These are phyloP conservation scores for Acacia acuminata DNA, from an alignment of 306 rosid genomes.

Conservation along the genomic window DNA sequence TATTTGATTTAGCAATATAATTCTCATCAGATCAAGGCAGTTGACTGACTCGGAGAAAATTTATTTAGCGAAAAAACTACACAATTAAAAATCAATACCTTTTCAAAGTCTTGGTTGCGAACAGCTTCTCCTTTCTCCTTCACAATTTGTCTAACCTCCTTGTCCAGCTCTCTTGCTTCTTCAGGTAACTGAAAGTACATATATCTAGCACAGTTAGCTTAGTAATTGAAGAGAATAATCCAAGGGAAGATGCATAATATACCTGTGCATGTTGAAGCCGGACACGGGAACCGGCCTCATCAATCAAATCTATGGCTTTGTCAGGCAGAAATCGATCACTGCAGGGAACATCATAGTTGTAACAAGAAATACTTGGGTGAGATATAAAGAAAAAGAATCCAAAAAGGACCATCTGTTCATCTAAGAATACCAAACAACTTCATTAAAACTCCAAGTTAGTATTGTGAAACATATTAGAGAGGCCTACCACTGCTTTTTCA, in stretches of 20 bases:
- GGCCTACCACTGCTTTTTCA: neutral
- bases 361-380: constrained; percentile 19
- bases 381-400: neutral
- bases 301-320: constrained; percentile 93
- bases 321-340: constrained; percentile 97
- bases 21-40: neutral
- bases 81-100: constrained; percentile 47
- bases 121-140: constrained; percentile 93
- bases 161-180: constrained; percentile 88
- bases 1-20: neutral
- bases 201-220: constrained; percentile 27
- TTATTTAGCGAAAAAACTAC: neutral
- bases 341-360: constrained; percentile 23
- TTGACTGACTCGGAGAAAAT: neutral
- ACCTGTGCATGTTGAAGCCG: constrained; percentile 96
- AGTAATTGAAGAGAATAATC: constrained; percentile 1
- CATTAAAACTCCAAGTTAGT: constrained; percentile 15
- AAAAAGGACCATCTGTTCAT: constrained; percentile 1
- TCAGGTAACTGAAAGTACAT: constrained; percentile 72
- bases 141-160: constrained; percentile 82
- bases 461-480: neutral
- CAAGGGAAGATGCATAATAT: constrained; percentile 7
- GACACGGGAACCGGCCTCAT: constrained; percentile 96
- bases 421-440: neutral
- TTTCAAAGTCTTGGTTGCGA: constrained; percentile 93